phyloP scores from a whole-genome alignment of 1,284 basidiomycete genomes.

The Dichomitus squalens region DNA sequence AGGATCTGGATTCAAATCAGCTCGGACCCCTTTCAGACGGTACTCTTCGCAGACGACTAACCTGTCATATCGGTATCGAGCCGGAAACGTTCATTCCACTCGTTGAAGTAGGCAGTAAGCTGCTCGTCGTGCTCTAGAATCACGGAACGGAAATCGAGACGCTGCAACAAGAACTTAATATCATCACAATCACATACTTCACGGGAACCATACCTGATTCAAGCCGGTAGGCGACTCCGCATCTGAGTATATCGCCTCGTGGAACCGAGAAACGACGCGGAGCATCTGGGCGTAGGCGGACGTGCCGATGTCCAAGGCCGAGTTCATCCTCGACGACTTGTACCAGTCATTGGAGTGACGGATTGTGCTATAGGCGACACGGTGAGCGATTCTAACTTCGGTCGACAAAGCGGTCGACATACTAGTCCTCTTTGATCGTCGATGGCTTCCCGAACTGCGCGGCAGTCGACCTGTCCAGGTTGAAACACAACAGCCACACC shows the following conservation, averaged over 20 bases:
- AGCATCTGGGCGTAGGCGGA: slow-evolving; percentile 72
- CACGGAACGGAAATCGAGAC: slow-evolving; percentile 65
- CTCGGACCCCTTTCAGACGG: background rate
- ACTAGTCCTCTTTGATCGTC: slow-evolving; percentile 86
- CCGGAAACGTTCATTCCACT: slow-evolving; percentile 48
- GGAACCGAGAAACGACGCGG: slow-evolving; percentile 71
- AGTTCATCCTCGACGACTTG: slow-evolving; percentile 63
- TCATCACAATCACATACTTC: background rate
- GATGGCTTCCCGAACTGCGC: slow-evolving; percentile 88
- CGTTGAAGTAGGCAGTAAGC: slow-evolving; percentile 59
- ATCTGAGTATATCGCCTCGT: slow-evolving; percentile 79
- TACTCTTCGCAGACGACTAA: background rate
- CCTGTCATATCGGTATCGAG: slow-evolving; percentile 30
- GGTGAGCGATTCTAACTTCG: no score
- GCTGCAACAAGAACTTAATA: slow-evolving; percentile 40
- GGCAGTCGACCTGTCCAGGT: slow-evolving; percentile 79
- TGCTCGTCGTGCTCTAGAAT: slow-evolving; percentile 62
- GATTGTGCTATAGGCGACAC: slow-evolving; percentile 52
- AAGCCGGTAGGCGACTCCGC: slow-evolving; percentile 66
- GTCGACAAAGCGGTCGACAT: no score
- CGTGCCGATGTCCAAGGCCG: slow-evolving; percentile 73
- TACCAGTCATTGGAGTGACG: slow-evolving; percentile 80
- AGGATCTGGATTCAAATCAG: slow-evolving; percentile 47
- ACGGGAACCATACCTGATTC: slow-evolving; percentile 54
- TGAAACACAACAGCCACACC: slow-evolving; percentile 88